Conservation (phyloP, 1,284 basidiomycete genomes). For the Ceratobasidium sp. region DNA sequence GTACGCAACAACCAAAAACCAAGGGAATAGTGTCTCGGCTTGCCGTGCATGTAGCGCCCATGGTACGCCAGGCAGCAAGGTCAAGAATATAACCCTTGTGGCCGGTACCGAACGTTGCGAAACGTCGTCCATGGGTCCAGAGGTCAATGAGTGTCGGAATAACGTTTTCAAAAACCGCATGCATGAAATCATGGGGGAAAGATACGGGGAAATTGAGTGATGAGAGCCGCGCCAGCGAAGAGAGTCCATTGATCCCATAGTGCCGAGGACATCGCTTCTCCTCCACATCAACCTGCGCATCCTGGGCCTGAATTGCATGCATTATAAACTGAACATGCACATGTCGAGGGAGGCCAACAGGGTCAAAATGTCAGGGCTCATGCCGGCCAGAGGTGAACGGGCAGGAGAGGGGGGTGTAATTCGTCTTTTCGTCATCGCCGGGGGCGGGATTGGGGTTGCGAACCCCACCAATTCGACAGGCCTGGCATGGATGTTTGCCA, state of each 20-base stretch:
- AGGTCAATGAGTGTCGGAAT: slow-evolving; percentile 36
- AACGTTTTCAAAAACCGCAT: slow-evolving; percentile 43
- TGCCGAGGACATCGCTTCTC: not conserved
- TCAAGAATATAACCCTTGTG: slow-evolving; percentile 46
- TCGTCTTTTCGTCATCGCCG: not conserved
- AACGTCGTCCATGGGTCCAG: slow-evolving; percentile 22
- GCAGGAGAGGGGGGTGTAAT: slow-evolving; percentile 33
- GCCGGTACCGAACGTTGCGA: slow-evolving; percentile 7
- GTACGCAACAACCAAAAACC: slow-evolving; percentile 52
- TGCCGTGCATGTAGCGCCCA: slow-evolving; percentile 51
- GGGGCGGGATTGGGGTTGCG: not conserved
- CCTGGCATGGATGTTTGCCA: slow-evolving; percentile 38
- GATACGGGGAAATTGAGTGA: slow-evolving; percentile 39
- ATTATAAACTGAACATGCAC: slow-evolving; percentile 1
- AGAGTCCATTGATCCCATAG: slow-evolving; percentile 38
- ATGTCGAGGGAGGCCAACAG: slow-evolving; percentile 27
- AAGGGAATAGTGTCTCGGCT: slow-evolving; percentile 52
- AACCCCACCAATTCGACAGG: slow-evolving; percentile 36
- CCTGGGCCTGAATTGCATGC: slow-evolving; percentile 5
- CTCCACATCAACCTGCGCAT: not conserved
- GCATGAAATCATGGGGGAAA: slow-evolving; percentile 45
- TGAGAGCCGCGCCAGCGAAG: slow-evolving; percentile 12
- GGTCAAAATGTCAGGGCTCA: not conserved
- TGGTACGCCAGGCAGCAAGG: slow-evolving; percentile 49
- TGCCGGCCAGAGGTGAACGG: not conserved